These are phyloP conservation scores for Globisporangium lucens DNA, from an alignment of 352 stramenopile genomes.

Conservation along the genomic window DNA sequence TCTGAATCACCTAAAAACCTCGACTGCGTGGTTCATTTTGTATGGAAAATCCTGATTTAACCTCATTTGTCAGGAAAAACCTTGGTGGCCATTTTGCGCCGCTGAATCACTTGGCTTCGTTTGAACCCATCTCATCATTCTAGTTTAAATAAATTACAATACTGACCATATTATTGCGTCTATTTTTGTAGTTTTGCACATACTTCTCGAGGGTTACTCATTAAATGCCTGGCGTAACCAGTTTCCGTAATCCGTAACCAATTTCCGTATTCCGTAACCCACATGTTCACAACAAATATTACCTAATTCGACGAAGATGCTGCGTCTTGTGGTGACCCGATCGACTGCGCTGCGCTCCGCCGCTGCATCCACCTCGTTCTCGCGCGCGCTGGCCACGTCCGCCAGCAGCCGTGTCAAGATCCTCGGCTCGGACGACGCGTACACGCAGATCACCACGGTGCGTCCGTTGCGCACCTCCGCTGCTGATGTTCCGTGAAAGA, in stretches of 20 bases:
- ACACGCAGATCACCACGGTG: constrained; percentile 67
- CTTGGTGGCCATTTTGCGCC: constrained; percentile 1
- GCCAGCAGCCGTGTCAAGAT: constrained; percentile 67
- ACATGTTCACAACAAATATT: neutral
- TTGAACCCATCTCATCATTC: constrained; percentile 12
- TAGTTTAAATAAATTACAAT: neutral
- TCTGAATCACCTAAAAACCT: neutral
- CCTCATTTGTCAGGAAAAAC: neutral
- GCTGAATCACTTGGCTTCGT: neutral
- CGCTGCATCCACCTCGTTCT: constrained; percentile 18
- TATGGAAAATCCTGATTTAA: constrained; percentile 6
- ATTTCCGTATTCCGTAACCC: neutral
- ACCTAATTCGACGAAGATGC: constrained; percentile 29
- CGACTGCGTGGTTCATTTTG: neutral
- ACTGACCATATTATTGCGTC: neutral
- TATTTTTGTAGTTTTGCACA: too few species aligned
- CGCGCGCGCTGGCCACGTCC: constrained; percentile 31
- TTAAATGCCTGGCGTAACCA: neutral
- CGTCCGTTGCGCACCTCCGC: constrained; percentile 9
- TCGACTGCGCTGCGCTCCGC: constrained; percentile 24
- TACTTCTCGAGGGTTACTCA: neutral
- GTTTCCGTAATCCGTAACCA: neutral
- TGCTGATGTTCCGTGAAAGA: neutral
- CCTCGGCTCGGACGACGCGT: constrained; percentile 68
- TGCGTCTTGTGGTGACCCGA: constrained; percentile 34